Base-by-base conservation (phyloP, 805 yeast species). In the Debaryomyces hansenii region DNA sequence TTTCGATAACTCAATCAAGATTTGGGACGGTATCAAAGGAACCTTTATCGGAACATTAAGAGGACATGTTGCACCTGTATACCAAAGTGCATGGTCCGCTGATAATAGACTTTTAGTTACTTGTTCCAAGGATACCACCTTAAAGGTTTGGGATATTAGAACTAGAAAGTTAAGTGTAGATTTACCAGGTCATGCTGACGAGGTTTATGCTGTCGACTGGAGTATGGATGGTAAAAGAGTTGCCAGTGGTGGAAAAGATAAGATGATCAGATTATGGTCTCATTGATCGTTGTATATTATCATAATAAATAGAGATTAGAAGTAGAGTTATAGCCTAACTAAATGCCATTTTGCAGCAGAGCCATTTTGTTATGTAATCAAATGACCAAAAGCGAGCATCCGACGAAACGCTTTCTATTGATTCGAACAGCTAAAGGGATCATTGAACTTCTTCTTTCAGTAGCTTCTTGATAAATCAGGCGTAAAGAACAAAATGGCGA, bases 221-320 rank as follows among this genome's bases (percentile, higher is more conserved):
- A 88, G 97, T 72, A 82, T 86, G 46, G 99, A 94, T 63, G 99
- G 99, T 39, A 80, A 80, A 53, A 77, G 85, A 54, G 98, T 94
- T 10, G 96, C 92, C n/a, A 88, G 97, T 63, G 99, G 98, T 16
- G 98, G 99, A 43, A 91, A 90, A 62, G 99, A 94, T 65, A 94
- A 91, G 66, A 86, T 86, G 77, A 90, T 94, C 20, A 78, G 97
- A 59, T 72, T 94, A 48, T 94, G 99, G 99, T 82, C 94, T n/a
- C 89, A 84, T 60, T 85, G 37, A 38, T 16, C 27, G 14, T 31
- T 31, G 38, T 20, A 16, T 16, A 20, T 35, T 35, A 16, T 14
- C 38, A 35, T 35, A 15, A 14, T 20, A 24, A 8, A 37, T 21
- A 14, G 20, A 27, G 39, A 14, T 11, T 18, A 36, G 14, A 14